Percentiles rank a stretch among this genome's conserved stretches.
phyloP scores from a whole-genome alignment of 2,329 filamentous ascomycete species.

The Leptographium procerum region DNA sequence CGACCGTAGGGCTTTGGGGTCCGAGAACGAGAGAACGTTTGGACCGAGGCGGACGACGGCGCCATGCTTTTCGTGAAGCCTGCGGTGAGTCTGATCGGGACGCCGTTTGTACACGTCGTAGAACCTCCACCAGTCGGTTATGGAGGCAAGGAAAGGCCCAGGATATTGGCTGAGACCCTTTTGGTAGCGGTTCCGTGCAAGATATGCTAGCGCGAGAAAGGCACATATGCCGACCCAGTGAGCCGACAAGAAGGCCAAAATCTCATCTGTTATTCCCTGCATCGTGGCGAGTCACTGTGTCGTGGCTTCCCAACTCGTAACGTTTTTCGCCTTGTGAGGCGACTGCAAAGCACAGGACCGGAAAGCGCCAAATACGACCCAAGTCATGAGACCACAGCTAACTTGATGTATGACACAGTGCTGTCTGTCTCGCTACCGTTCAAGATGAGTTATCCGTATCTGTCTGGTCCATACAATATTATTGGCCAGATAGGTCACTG shows the following conservation, averaged over 20 bases:
- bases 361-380: no score
- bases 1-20: conserved; percentile 59
- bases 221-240: conserved; percentile 32
- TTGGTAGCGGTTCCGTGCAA: conserved; percentile 37
- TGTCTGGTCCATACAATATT: no score
- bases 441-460: no score
- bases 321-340: no score
- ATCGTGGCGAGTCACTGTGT: conserved; percentile 7
- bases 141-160: conserved; percentile 55
- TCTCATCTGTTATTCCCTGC: conserved; percentile 21
- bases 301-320: no score
- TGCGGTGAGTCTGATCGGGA: conserved; percentile 56
- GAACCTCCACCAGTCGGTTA: conserved; percentile 66
- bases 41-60: conserved; percentile 66
- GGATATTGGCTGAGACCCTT: conserved; percentile 59
- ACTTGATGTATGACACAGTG: no score
- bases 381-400: no score
- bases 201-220: conserved; percentile 25
- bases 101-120: conserved; percentile 53
- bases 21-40: conserved; percentile 60
- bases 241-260: conserved; percentile 24
- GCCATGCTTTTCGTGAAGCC: conserved; percentile 59
- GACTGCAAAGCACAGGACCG: no score
- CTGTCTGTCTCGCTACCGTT: no score
- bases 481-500: no score